These are phyloP conservation scores for Whalleya microplaca DNA, from an alignment of 2,329 filamentous ascomycete species.

Conservation along the genomic window DNA sequence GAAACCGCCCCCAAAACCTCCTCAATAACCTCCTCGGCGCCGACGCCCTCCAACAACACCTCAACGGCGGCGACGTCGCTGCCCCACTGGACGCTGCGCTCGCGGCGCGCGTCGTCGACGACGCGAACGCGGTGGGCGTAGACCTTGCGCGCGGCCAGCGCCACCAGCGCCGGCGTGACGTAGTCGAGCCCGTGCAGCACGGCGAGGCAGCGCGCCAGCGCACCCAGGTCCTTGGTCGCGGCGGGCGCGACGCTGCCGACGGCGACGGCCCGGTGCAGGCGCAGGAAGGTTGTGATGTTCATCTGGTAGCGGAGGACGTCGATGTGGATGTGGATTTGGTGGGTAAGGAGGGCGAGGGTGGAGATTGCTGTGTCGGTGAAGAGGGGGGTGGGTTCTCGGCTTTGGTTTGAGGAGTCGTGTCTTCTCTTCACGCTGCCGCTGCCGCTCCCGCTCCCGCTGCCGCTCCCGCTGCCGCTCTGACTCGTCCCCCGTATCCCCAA, in stretches of 20 bases:
- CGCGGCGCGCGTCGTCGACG: slow-evolving; percentile 62
- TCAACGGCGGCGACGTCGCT: slow-evolving; percentile 74
- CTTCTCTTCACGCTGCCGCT: not conserved
- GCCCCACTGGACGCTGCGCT: slow-evolving; percentile 92
- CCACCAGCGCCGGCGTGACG: slow-evolving; percentile 81
- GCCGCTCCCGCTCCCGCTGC: slow-evolving; percentile 5
- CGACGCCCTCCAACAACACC: slow-evolving; percentile 64
- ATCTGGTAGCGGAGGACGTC: slow-evolving; percentile 84
- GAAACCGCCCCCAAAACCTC: slow-evolving; percentile 63
- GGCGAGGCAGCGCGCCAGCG: slow-evolving; percentile 73
- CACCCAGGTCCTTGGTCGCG: slow-evolving; percentile 77
- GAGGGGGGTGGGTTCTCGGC: slow-evolving; percentile 5
- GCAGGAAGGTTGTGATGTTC: slow-evolving; percentile 85
- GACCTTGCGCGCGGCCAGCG: slow-evolving; percentile 81
- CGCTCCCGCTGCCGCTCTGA: slow-evolving; percentile 47
- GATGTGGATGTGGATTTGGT: slow-evolving; percentile 66
- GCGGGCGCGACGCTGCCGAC: slow-evolving; percentile 69
- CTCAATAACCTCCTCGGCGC: slow-evolving; percentile 66
- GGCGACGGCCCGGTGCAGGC: slow-evolving; percentile 81
- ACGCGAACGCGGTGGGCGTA: slow-evolving; percentile 84
- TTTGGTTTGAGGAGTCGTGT: not conserved
- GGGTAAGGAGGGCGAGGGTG: slow-evolving; percentile 60
- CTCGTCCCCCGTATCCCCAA: slow-evolving; percentile 34
- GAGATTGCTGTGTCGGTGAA: slow-evolving; percentile 55
- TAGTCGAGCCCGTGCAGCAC: slow-evolving; percentile 80